Evolutionary conservation across 139 green algal genomes (phyloP).

Genomic region (Limnomonas spitsbergensis): DNA sequence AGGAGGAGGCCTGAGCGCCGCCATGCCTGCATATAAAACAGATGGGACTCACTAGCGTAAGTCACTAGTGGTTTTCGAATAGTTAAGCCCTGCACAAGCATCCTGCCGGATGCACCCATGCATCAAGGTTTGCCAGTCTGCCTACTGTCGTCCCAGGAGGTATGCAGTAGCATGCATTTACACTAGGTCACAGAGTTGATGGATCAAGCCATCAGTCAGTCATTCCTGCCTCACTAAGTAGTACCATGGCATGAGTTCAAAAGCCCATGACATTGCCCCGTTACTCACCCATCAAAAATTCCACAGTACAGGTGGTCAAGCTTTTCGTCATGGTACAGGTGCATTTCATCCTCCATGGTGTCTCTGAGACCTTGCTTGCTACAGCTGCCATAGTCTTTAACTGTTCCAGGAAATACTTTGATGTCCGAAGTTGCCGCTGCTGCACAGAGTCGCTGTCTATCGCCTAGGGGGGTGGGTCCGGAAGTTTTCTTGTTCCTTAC

Average conservation of each 20-base stretch:
- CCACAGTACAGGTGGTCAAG: conserved; percentile 17
- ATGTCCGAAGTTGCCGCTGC: too few relatives aligned
- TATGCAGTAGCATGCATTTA: too few relatives aligned
- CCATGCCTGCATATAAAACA: not conserved
- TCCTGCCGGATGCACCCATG: too few relatives aligned
- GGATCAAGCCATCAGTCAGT: too few relatives aligned
- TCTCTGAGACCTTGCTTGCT: conserved; percentile 6
- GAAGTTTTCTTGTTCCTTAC: too few relatives aligned
- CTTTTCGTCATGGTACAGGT: not conserved
- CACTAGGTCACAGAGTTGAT: too few relatives aligned
- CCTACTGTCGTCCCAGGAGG: too few relatives aligned
- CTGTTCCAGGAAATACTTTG: not conserved
- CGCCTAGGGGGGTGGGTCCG: too few relatives aligned
- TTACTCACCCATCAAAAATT: conserved; percentile 19
- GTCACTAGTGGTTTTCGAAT: not conserved
- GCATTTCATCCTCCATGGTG: conserved; percentile 19
- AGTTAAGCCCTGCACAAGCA: too few relatives aligned
- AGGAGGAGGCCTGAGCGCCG: not conserved
- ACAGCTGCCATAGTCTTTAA: conserved; percentile 5
- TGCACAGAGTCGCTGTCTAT: too few relatives aligned
- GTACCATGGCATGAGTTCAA: not conserved
- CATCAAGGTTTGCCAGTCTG: too few relatives aligned
- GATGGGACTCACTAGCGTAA: not conserved
- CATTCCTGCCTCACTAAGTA: too few relatives aligned
- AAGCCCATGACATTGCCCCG: not conserved